Evolutionary conservation across 2,329 filamentous ascomycete genomes (phyloP).

Genomic region (Colletotrichum karsti): DNA sequence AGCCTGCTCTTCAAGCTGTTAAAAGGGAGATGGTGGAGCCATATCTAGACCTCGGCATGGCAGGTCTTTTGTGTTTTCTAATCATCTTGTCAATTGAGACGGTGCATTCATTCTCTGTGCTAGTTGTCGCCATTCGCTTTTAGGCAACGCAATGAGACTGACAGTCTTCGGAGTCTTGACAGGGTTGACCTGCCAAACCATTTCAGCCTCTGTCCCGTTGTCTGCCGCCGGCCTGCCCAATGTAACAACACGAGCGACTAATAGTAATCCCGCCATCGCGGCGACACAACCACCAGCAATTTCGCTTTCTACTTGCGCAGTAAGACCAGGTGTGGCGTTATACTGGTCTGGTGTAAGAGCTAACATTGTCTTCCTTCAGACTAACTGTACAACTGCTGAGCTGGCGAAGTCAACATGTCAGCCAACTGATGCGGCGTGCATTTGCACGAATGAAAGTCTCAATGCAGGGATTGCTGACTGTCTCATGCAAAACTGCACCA

Average conservation of each 20-base stretch:
- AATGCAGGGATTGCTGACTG: slow-evolving; percentile 2
- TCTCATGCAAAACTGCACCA: slow-evolving; percentile 5
- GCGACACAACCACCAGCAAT: background rate
- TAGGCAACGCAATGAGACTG: background rate
- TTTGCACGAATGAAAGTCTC: slow-evolving; percentile 1
- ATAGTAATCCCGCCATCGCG: background rate
- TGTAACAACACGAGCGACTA: background rate
- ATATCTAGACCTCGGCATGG: too few species aligned
- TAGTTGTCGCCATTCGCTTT: too few species aligned
- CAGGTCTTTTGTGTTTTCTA: too few species aligned
- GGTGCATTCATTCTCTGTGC: too few species aligned
- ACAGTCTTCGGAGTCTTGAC: background rate
- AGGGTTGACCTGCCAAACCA: background rate
- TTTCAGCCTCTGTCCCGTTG: background rate
- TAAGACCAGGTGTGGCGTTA: too few species aligned
- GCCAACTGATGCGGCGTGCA: slow-evolving; percentile 5
- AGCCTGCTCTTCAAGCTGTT: too few species aligned
- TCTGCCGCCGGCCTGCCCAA: background rate
- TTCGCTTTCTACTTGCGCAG: background rate
- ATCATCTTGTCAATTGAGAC: too few species aligned
- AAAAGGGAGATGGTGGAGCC: too few species aligned
- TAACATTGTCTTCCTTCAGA: too few species aligned
- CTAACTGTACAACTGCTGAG: background rate
- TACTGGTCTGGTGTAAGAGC: too few species aligned
- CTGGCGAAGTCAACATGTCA: slow-evolving; percentile 1